Base-by-base conservation (phyloP, 2,329 filamentous ascomycete genomes). In the Trichoderma koningiopsis region DNA sequence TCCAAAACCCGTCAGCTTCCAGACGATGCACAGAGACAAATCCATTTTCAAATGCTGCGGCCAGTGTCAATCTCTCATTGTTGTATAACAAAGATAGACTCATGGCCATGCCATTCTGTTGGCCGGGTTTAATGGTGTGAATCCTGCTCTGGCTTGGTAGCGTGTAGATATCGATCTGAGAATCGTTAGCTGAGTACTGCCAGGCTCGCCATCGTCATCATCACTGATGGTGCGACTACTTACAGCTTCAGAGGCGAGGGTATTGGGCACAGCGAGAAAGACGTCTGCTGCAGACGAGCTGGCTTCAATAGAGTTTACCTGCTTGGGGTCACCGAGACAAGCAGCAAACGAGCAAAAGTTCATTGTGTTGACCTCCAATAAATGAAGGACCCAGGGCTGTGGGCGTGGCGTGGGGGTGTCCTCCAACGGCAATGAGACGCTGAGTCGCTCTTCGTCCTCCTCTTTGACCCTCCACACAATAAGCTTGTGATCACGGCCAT, bases 301-400 rank as follows among this genome's bases (percentile, higher is more conserved):
- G 13, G 75, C 64, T 47, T 71, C 35, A 24, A 71, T 33, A 72
- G 65, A 43, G 49, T 58, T n/a, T 8, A 16, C 35, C 10, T 72
- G 71, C 22, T 78, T 72, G 7, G 79, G 74, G 8, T 71, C 70
- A 55, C 80, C 77, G 70, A 83, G 70, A 76, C 90, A 90, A 71
- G 86, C 85, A 2, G 91, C 86, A 78, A 97, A 97, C 1, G 91
- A 87, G 77, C 96, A 99, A 78, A 98, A 99, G 77, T 98, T 99
- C 82, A 98, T 87, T 1, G 95, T 93, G 76, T 97, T 97, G 55
- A 98, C 93, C 5, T 92, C 85, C 5, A 99, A 82, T 4, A 92
- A 87, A 79, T 97, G 88, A 27, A 97, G 79, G n/a, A 97, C 82
- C 93, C 93, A 97, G 35, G 96, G 96, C 74, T 90, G 86, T 22